Evolutionary conservation across 2,329 filamentous ascomycete species (phyloP).

Genomic region (Talaromyces marneffei): DNA sequence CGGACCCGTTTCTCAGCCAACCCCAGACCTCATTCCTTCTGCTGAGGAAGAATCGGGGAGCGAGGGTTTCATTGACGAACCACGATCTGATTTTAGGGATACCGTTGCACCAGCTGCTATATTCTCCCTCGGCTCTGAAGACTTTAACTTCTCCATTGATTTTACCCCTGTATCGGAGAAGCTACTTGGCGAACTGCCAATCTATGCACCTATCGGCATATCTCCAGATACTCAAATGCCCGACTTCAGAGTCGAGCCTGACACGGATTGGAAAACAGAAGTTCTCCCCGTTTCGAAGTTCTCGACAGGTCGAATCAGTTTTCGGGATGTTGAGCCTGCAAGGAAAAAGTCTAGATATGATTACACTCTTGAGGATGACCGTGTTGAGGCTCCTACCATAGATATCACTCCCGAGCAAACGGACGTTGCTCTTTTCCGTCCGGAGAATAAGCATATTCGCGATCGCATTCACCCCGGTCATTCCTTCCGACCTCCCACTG

Average conservation of each 20-base stretch:
- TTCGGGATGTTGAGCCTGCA: slow-evolving; percentile 60
- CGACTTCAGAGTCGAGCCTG: slow-evolving; percentile 57
- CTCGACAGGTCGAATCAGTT: slow-evolving; percentile 70
- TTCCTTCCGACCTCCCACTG: slow-evolving; percentile 86
- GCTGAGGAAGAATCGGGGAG: slow-evolving; percentile 55
- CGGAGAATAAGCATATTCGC: slow-evolving; percentile 81
- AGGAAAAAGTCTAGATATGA: slow-evolving; percentile 76
- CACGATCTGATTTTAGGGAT: slow-evolving; percentile 38
- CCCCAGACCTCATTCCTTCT: slow-evolving; percentile 63
- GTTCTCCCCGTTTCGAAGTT: slow-evolving; percentile 82
- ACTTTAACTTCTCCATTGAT: slow-evolving; percentile 72
- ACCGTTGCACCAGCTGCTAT: slow-evolving; percentile 64
- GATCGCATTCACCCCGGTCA: slow-evolving; percentile 87
- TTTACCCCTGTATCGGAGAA: slow-evolving; percentile 69
- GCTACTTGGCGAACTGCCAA: slow-evolving; percentile 71
- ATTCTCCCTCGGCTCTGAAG: slow-evolving; percentile 74
- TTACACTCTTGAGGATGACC: slow-evolving; percentile 67
- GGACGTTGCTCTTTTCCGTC: slow-evolving; percentile 80
- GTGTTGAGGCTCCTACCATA: slow-evolving; percentile 47
- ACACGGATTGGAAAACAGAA: slow-evolving; percentile 68
- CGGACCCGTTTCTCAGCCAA: slow-evolving; percentile 43
- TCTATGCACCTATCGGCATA: slow-evolving; percentile 60
- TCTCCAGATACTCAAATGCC: slow-evolving; percentile 54
- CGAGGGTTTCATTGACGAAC: slow-evolving; percentile 43
- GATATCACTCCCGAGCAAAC: slow-evolving; percentile 63